Base-by-base conservation (phyloP, 2,329 filamentous ascomycete genomes). In the Colletotrichum shisoi region DNA sequence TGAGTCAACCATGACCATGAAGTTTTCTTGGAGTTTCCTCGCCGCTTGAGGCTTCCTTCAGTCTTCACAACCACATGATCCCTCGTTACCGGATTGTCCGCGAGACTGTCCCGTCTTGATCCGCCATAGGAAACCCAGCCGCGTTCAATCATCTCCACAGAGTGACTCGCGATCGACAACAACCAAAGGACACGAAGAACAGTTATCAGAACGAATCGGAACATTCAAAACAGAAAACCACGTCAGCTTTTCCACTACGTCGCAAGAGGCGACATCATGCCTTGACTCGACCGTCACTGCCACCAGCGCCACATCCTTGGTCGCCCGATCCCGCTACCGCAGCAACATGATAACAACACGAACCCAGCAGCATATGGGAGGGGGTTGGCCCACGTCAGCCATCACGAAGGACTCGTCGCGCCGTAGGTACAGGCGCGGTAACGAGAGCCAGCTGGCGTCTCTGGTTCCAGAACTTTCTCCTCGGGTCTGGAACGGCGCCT, bases 251-350 rank as follows among this genome's bases (percentile, higher is more conserved):
- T 19, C 12, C 15, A 19, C 31, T 8, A 9, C 12, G n/a, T n/a
- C n/a, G 12, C n/a, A 39, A 19, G 8, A 31, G 27, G 27, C 27
- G 27, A 31, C 27, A 31, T 31, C 27, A 31, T 31, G 27, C 27
- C 19, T 39, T 45, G 39, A 45, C 39, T 27, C 34, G 44, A 11
- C 19, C 40, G 6, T 21, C 15, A 15, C 31, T 19, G 34, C 6
- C 21, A 8, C 17, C 46, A 17, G 21, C 57, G 19, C 45, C 34
- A 42, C 31, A 9, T 8, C 31, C 17, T 21, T 19, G 27, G 37
- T 62, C 21, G 13, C 34, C 44, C 34, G 44, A 31, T 62, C 44
- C 57, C 49, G n/a, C 27, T n/a, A 45, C 39, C 42, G 62, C 46
- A 13, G 21, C 8, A 7, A 21, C 6, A 42, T 62, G 1, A 5